phyloP scores from a whole-genome alignment of 352 stramenopile genomes.

The Phytophthora citricola region DNA sequence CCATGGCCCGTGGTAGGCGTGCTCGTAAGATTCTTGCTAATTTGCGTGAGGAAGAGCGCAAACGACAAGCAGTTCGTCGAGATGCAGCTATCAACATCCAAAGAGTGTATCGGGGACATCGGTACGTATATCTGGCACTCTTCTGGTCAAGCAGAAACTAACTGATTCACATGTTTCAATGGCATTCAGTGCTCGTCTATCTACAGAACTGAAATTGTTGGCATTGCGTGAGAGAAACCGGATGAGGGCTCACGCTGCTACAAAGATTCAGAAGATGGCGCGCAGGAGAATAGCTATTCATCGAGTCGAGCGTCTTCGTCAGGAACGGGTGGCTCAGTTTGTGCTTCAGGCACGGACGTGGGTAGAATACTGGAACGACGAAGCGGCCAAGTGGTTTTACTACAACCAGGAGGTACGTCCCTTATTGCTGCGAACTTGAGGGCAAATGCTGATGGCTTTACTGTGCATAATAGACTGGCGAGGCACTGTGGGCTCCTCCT shows the following conservation, averaged over 20 bases:
- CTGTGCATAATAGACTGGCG: slow-evolving; percentile 53
- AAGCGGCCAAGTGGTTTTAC: slow-evolving; percentile 78
- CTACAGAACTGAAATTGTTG: slow-evolving; percentile 73
- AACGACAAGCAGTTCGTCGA: slow-evolving; percentile 42
- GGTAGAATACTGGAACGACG: slow-evolving; percentile 84
- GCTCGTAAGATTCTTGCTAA: slow-evolving; percentile 41
- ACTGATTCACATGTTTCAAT: slow-evolving; percentile 1
- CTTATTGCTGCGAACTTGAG: neutral
- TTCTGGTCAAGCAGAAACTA: neutral
- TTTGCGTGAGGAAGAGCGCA: slow-evolving; percentile 40
- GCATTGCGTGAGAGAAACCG: slow-evolving; percentile 67
- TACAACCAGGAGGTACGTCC: slow-evolving; percentile 64
- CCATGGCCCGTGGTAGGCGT: slow-evolving; percentile 45
- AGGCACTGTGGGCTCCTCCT: slow-evolving; percentile 74
- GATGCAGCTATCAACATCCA: slow-evolving; percentile 66
- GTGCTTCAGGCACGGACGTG: slow-evolving; percentile 58
- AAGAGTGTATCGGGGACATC: slow-evolving; percentile 74
- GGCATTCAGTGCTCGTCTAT: slow-evolving; percentile 50
- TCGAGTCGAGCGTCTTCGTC: slow-evolving; percentile 38
- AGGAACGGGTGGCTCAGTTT: slow-evolving; percentile 45
- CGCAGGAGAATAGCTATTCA: slow-evolving; percentile 57
- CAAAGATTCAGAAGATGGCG: slow-evolving; percentile 70
- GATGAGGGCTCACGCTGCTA: slow-evolving; percentile 56
- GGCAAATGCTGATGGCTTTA: slow-evolving; percentile 8
- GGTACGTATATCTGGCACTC: slow-evolving; percentile 34